These are phyloP conservation scores for Metrosideros polymorpha DNA, from an alignment of 441 rosid species.

Conservation along the genomic window DNA sequence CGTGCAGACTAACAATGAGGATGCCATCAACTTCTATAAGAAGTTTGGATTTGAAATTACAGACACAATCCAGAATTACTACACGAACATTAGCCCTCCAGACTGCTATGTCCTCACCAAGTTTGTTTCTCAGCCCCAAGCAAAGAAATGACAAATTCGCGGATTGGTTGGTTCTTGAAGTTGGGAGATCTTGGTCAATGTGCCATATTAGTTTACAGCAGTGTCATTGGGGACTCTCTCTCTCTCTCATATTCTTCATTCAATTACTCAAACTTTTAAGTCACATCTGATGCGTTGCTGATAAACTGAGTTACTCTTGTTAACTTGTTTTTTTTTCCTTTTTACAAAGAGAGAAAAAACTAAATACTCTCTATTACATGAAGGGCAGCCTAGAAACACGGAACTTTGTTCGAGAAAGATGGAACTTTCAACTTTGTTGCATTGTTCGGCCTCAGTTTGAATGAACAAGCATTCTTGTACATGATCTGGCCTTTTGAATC, in stretches of 20 bases:
- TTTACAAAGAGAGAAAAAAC: not conserved
- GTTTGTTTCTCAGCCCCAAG: conserved; percentile 33
- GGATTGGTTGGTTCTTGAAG: not conserved
- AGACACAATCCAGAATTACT: conserved; percentile 73
- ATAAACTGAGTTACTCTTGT: not conserved
- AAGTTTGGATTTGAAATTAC: conserved; percentile 83
- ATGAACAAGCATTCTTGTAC: not conserved
- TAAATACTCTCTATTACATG: not conserved
- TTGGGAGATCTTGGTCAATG: not conserved
- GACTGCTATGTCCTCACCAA: conserved; percentile 78
- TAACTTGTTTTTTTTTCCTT: not conserved
- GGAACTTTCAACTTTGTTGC: not conserved
- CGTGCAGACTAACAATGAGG: conserved; percentile 92
- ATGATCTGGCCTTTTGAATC: not conserved
- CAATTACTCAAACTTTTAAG: not conserved
- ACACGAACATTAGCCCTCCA: conserved; percentile 73
- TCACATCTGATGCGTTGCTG: not conserved
- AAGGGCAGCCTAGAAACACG: not conserved
- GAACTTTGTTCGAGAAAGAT: not conserved
- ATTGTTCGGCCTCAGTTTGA: not conserved
- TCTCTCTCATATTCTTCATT: not conserved
- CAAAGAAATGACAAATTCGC: conserved; percentile 30
- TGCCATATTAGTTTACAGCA: not conserved
- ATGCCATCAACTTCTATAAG: conserved; percentile 87
- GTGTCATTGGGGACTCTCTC: not conserved